Conservation (phyloP, 306 rosid genomes). For the Prunus mume region DNA sequence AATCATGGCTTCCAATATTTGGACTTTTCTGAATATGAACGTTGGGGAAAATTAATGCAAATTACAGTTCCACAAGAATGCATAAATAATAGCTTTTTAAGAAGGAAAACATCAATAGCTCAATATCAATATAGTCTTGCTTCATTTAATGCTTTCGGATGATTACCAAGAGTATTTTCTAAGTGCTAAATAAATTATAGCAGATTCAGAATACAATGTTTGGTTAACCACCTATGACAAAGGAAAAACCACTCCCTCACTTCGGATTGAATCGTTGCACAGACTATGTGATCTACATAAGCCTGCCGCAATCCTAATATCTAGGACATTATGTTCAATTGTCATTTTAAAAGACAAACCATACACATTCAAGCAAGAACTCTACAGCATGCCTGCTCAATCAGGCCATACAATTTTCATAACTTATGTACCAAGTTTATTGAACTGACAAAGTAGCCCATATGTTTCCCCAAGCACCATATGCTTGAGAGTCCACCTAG, state of each 20-base stretch:
- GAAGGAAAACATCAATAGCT: not conserved
- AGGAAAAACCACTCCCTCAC: not conserved
- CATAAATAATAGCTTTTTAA: not conserved
- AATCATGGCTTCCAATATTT: not conserved
- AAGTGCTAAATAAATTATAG: not conserved
- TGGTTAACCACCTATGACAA: conserved; percentile 4
- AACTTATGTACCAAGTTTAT: not conserved
- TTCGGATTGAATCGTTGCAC: not conserved
- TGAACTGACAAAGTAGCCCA: not conserved
- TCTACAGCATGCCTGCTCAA: not conserved
- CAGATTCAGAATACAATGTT: not conserved
- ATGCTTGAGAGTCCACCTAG: not conserved
- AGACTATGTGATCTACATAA: not conserved
- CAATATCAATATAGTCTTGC: not conserved
- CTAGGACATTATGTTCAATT: not conserved
- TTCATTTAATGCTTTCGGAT: not conserved
- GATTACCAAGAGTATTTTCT: not conserved
- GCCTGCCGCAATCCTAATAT: not conserved
- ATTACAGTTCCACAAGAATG: not conserved
- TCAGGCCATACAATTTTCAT: not conserved
- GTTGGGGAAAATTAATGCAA: not conserved
- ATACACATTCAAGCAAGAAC: not conserved
- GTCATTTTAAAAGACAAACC: not conserved
- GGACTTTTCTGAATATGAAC: not conserved
- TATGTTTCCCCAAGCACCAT: not conserved